A percentile compares a stretch with the other conserved stretches of the same genome.
phyloP scores from a whole-genome alignment of 345 rosid species.

The Aquilaria malaccensis region DNA sequence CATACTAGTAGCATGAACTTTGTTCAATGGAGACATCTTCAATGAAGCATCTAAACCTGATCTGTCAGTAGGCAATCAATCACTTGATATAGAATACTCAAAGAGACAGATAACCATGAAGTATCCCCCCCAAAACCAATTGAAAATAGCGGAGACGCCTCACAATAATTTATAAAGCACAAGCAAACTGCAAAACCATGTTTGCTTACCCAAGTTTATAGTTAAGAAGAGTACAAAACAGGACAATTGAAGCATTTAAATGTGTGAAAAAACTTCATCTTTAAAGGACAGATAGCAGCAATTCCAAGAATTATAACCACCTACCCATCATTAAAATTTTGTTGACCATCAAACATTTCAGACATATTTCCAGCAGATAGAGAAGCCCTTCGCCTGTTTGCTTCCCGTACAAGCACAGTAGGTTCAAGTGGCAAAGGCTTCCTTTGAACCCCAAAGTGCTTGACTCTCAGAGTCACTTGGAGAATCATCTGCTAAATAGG shows the following conservation, averaged over 20 bases:
- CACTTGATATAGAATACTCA: constrained; percentile 8
- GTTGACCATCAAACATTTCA: constrained; percentile 61
- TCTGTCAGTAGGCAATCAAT: constrained; percentile 48
- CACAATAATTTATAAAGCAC: no score
- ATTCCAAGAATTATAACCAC: constrained; percentile 18
- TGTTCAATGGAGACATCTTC: constrained; percentile 38
- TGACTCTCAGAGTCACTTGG: constrained; percentile 59
- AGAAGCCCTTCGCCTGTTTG: constrained; percentile 93
- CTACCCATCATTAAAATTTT: constrained; percentile 69
- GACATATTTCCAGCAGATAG: constrained; percentile 87
- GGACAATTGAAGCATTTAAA: neutral
- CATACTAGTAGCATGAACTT: constrained; percentile 42
- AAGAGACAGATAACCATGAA: neutral
- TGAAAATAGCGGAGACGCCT: no score
- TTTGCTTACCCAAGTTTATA: no score
- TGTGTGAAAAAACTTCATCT: constrained; percentile 5
- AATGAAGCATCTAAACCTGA: constrained; percentile 50
- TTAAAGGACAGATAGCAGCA: constrained; percentile 2
- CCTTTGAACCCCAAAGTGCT: constrained; percentile 84
- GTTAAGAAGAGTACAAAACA: neutral
- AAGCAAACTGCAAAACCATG: no score
- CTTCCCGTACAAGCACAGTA: constrained; percentile 84
- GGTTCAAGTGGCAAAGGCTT: constrained; percentile 96
- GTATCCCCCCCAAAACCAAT: no score
- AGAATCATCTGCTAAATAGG: constrained; percentile 54